These are phyloP conservation scores for Helotiales sp. DNA, from an alignment of 2,329 filamentous ascomycete species.

Conservation along the genomic window DNA sequence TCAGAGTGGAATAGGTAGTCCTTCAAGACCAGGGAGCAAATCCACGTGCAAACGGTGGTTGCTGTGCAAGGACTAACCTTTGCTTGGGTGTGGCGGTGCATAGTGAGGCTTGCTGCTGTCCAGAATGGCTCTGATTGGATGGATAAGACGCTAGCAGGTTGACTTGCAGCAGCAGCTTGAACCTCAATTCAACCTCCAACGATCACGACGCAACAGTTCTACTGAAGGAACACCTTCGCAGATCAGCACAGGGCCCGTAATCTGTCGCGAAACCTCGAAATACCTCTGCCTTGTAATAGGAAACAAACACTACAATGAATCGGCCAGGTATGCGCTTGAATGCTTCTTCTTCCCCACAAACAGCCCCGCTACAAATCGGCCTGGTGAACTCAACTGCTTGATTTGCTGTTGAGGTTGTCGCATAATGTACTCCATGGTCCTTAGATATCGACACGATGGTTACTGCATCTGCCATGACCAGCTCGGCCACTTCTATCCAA, in stretches of 20 bases:
- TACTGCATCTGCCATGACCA: neutral
- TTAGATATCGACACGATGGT: neutral
- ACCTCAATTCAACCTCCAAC: neutral
- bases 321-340: conserved; percentile 35
- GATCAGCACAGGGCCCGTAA: neutral
- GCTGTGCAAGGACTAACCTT: neutral
- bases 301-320: conserved; percentile 30
- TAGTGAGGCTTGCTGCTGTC: neutral
- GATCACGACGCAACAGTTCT: neutral
- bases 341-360: conserved; percentile 24
- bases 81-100: neutral
- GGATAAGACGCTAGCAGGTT: neutral
- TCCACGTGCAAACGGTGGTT: too few species aligned
- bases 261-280: conserved; percentile 1
- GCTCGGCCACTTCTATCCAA: neutral
- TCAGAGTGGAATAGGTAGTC: too few species aligned
- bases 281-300: neutral
- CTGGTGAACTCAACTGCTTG: neutral
- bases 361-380: conserved; percentile 26
- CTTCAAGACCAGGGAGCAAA: too few species aligned
- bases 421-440: neutral
- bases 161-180: neutral
- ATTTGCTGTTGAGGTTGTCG: neutral
- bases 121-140: neutral
- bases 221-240: neutral